These are phyloP conservation scores for Solanum corneliomulleri DNA, from an alignment of 257 asterid species.

Conservation along the genomic window DNA sequence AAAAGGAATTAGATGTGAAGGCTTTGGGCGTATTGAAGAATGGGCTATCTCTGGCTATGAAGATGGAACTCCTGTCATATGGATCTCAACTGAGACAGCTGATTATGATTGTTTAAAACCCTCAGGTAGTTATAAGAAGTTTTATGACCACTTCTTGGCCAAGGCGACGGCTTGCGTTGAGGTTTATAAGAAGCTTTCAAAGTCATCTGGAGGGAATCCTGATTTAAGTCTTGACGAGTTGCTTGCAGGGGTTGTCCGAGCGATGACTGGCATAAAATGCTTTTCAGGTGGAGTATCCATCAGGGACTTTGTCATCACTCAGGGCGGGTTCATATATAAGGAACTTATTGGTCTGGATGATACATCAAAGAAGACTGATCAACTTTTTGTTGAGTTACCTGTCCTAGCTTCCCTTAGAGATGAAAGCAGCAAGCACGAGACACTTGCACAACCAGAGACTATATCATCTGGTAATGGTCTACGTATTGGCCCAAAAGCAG, in stretches of 20 bases:
- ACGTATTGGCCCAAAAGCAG: conserved; percentile 38
- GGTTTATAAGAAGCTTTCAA: conserved; percentile 68
- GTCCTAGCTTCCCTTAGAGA: conserved; percentile 60
- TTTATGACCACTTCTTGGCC: conserved; percentile 64
- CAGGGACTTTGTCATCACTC: conserved; percentile 72
- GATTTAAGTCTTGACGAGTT: conserved; percentile 66
- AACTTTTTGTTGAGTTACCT: conserved; percentile 45
- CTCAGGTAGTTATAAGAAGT: conserved; percentile 59
- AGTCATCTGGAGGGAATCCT: conserved; percentile 53
- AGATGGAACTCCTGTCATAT: conserved; percentile 76
- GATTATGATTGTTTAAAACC: conserved; percentile 91
- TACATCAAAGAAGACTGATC: conserved; percentile 50
- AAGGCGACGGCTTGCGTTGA: conserved; percentile 73
- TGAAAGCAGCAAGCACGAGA: conserved; percentile 29
- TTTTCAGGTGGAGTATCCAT: conserved; percentile 56
- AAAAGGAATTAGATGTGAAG: conserved; percentile 62
- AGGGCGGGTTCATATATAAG: conserved; percentile 72
- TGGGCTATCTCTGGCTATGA: conserved; percentile 98
- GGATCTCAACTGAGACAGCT: conserved; percentile 77
- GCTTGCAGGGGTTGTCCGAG: conserved; percentile 85
- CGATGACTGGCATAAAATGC: conserved; percentile 65
- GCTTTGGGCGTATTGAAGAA: conserved; percentile 90
- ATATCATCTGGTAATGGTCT: conserved; percentile 31
- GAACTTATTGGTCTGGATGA: conserved; percentile 83
- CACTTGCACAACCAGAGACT: conserved; percentile 23